Percentiles rank a stretch among this genome's conserved stretches.
phyloP scores from a whole-genome alignment of 1,284 basidiomycete species.

The Phlebopus sp. region DNA sequence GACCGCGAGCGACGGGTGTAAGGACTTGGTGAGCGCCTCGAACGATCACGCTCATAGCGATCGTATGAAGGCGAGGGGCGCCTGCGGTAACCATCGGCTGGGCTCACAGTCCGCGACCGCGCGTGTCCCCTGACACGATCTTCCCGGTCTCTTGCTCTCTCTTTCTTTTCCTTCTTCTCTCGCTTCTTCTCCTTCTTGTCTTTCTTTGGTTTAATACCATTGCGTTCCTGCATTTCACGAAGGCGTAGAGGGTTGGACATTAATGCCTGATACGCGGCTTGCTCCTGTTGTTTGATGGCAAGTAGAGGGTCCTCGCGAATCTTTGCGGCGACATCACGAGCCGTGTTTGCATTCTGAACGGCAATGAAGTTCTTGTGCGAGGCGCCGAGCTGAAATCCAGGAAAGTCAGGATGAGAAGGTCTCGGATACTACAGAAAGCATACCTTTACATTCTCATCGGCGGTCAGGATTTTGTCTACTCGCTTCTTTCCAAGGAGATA shows the following conservation, averaged over 20 bases:
- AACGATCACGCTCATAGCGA: slow-evolving; percentile 30
- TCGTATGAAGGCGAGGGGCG: slow-evolving; percentile 38
- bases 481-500: slow-evolving; percentile 98
- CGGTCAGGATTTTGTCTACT: slow-evolving; percentile 92
- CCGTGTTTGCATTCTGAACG: slow-evolving; percentile 89
- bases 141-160: slow-evolving; percentile 39
- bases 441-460: slow-evolving; percentile 87
- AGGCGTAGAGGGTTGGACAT: slow-evolving; percentile 90
- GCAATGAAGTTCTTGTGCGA: slow-evolving; percentile 89
- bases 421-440: slow-evolving; percentile 19
- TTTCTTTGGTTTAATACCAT: slow-evolving; percentile 73
- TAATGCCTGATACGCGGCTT: slow-evolving; percentile 86
- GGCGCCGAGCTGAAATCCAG: slow-evolving; percentile 63
- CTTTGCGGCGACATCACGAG: slow-evolving; percentile 87
- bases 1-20: slow-evolving; percentile 39
- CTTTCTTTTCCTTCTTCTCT: slow-evolving; percentile 56
- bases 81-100: slow-evolving; percentile 22
- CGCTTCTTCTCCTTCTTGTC: slow-evolving; percentile 70
- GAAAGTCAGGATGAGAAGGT: slow-evolving; percentile 8
- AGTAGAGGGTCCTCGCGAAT: slow-evolving; percentile 95
- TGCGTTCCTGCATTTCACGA: slow-evolving; percentile 75
- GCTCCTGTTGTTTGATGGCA: slow-evolving; percentile 97
- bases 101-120: slow-evolving; percentile 40
- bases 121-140: slow-evolving; percentile 33
- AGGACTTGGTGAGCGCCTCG: slow-evolving; percentile 37